phyloP scores from a whole-genome alignment of 495 filamentous ascomycete genomes.

The Neurospora sp. region DNA sequence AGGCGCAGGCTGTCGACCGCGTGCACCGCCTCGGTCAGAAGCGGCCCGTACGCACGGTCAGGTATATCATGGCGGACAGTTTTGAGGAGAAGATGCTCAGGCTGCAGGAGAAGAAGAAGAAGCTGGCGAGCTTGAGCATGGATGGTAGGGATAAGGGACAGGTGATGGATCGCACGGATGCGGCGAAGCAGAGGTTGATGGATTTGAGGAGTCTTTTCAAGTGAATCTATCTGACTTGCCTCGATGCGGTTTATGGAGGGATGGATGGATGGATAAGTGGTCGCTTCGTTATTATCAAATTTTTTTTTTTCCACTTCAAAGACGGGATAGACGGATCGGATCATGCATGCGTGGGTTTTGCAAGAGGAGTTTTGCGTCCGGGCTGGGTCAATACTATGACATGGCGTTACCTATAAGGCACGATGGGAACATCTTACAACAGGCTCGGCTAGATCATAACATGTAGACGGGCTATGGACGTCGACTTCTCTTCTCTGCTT shows the following conservation, averaged over 20 bases:
- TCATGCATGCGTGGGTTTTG: not conserved
- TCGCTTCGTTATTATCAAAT: not conserved
- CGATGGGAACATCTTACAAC: not conserved
- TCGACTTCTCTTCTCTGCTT: not conserved
- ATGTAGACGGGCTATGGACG: not conserved
- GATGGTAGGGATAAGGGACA: constrained; percentile 39
- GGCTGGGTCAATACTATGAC: not conserved
- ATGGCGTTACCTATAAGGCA: not conserved
- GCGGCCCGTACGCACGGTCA: constrained; percentile 65
- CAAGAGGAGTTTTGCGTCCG: not conserved
- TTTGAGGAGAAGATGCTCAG: constrained; percentile 92
- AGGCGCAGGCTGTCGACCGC: constrained; percentile 89
- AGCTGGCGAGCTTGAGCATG: constrained; percentile 79
- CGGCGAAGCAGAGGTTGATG: constrained; percentile 63
- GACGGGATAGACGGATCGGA: not conserved
- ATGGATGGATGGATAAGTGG: not conserved
- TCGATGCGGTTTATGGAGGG: not conserved
- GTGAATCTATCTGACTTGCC: constrained; percentile 21
- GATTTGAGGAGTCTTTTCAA: constrained; percentile 78
- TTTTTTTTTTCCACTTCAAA: not conserved
- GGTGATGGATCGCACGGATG: constrained; percentile 63
- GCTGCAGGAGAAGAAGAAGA: constrained; percentile 82
- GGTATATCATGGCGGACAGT: constrained; percentile 79
- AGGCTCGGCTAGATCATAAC: not conserved
- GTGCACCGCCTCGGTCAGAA: constrained; percentile 90